Evolutionary conservation across 2,329 filamentous ascomycete species (phyloP).

Genomic region (Magnaporthiopsis rhizophila): DNA sequence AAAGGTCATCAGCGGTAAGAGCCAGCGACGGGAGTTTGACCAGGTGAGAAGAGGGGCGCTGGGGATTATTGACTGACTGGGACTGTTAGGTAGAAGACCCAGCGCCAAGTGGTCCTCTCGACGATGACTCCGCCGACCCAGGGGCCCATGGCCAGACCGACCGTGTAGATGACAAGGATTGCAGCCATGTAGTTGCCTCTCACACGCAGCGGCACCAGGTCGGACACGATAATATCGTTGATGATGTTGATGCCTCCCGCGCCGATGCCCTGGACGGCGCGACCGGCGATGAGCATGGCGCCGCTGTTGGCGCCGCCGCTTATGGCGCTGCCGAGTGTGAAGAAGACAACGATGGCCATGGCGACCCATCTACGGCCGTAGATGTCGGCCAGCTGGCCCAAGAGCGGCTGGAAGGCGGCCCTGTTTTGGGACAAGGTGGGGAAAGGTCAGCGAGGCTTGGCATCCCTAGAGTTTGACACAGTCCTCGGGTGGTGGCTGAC

Average conservation of each 20-base stretch:
- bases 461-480: no score
- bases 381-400: constrained; percentile 1
- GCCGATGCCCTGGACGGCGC: constrained; percentile 26
- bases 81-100: constrained; percentile 29
- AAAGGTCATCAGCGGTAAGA: no score
- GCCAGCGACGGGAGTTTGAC: no score
- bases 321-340: background rate
- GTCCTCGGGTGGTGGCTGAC: no score
- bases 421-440: background rate
- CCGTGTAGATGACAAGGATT: background rate
- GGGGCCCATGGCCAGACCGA: constrained; percentile 17
- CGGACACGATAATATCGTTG: constrained; percentile 26
- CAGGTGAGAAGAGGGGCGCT: no score
- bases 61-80: no score
- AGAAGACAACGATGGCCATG: background rate
- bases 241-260: constrained; percentile 25
- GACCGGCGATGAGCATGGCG: background rate
- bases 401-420: background rate
- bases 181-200: constrained; percentile 17
- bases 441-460: no score
- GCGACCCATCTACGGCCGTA: background rate
- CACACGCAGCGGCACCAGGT: constrained; percentile 20
- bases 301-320: background rate
- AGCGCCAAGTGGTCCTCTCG: constrained; percentile 18
- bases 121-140: constrained; percentile 18